These are phyloP conservation scores for Pseudopediastrum boryanum DNA, from an alignment of 139 green algal genomes.

Conservation along the genomic window DNA sequence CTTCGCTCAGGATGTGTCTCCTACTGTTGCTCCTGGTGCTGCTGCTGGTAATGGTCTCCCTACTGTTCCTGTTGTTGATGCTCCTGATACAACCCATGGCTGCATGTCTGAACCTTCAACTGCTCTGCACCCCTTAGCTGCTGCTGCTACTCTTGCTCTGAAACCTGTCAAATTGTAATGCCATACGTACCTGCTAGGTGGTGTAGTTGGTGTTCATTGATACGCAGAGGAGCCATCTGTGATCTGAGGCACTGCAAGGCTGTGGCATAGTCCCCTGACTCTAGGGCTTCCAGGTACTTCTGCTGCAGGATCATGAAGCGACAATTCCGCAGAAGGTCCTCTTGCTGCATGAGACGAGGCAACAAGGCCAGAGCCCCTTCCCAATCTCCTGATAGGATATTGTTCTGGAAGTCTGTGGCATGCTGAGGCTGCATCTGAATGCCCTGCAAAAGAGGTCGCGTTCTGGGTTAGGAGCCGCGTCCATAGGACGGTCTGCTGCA, in stretches of 20 bases:
- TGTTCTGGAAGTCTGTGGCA: constrained; percentile 58
- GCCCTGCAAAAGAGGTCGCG: constrained; percentile 36
- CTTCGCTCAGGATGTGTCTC: too few relatives aligned
- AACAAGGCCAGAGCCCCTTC: constrained; percentile 64
- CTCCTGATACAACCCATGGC: too few relatives aligned
- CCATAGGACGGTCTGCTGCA: neutral
- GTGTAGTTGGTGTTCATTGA: constrained; percentile 57
- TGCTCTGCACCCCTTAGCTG: too few relatives aligned
- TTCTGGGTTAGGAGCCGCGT: neutral
- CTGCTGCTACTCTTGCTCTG: too few relatives aligned
- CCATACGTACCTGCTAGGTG: constrained; percentile 55
- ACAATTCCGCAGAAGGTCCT: constrained; percentile 34
- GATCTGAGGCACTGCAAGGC: constrained; percentile 43
- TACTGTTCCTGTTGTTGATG: too few relatives aligned
- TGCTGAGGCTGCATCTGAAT: constrained; percentile 71
- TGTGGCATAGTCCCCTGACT: constrained; percentile 38
- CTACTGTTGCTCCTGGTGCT: too few relatives aligned
- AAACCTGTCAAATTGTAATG: too few relatives aligned
- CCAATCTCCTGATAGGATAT: constrained; percentile 66
- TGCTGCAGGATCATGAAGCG: constrained; percentile 68
- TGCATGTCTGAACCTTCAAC: too few relatives aligned
- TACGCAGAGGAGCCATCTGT: constrained; percentile 47
- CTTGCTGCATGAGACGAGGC: constrained; percentile 39
- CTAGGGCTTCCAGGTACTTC: constrained; percentile 68
- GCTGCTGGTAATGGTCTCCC: too few relatives aligned